These are phyloP conservation scores for Cladorrhinum sp. DNA, from an alignment of 2,329 filamentous ascomycete genomes.

Conservation along the genomic window DNA sequence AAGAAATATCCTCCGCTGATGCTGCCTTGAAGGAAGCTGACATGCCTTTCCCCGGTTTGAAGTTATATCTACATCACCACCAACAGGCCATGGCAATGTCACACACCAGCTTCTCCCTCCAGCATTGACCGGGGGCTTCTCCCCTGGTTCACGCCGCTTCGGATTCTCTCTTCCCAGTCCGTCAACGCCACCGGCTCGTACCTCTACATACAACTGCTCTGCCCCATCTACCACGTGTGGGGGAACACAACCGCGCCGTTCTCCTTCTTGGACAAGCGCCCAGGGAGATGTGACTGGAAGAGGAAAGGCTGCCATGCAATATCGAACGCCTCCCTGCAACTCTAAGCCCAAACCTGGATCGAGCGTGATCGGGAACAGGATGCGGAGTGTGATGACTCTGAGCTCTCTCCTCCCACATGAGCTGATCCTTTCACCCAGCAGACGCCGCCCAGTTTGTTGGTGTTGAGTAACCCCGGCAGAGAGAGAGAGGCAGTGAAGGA, in stretches of 20 bases:
- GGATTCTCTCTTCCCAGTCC: neutral
- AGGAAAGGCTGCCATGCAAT: conserved; percentile 15
- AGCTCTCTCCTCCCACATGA: conserved; percentile 6
- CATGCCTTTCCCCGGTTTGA: neutral
- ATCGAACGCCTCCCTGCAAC: conserved; percentile 12
- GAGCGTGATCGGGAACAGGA: neutral
- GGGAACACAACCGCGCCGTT: conserved; percentile 5
- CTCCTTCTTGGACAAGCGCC: conserved; percentile 9
- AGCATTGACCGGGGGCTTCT: neutral
- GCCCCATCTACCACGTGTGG: conserved; percentile 9
- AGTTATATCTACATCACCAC: neutral
- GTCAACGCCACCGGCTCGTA: neutral
- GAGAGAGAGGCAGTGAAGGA: conserved; percentile 3
- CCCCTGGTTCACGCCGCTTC: neutral
- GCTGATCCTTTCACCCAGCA: conserved; percentile 2
- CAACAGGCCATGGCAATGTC: conserved; percentile 10
- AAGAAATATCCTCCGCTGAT: neutral
- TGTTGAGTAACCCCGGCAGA: conserved; percentile 10
- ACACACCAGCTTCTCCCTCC: neutral
- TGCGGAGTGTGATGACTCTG: conserved; percentile 4
- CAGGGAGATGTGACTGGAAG: conserved; percentile 10
- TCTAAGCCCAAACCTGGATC: neutral
- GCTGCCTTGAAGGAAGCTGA: neutral
- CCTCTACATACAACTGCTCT: neutral
- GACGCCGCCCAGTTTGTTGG: conserved; percentile 1